A percentile compares a stretch with the other conserved stretches of the same genome.
phyloP scores from a whole-genome alignment of 768 basidiomycete genomes.

The Phaeotremella fagi region DNA sequence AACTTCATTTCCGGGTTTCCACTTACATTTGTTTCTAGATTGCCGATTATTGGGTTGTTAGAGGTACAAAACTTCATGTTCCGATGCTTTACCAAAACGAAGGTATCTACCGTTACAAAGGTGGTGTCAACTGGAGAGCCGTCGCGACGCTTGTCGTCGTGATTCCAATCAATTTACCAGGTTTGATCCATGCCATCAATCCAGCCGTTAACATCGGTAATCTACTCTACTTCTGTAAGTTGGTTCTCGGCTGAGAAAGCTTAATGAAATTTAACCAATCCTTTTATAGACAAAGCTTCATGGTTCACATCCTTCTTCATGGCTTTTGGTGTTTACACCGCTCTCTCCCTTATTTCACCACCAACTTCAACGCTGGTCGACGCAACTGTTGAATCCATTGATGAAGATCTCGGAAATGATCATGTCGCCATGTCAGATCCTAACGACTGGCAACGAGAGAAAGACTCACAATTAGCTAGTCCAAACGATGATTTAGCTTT shows the following conservation, averaged over 20 bases:
- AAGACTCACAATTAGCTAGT: not conserved
- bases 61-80: conserved; percentile 67
- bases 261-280: too few relatives aligned
- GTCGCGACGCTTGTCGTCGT: conserved; percentile 63
- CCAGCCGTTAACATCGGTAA: conserved; percentile 62
- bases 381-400: conserved; percentile 34
- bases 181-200: conserved; percentile 71
- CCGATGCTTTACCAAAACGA: conserved; percentile 76
- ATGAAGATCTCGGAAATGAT: conserved; percentile 4
- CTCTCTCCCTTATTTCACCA: conserved; percentile 49
- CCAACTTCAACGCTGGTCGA: conserved; percentile 50
- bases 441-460: not conserved
- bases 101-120: conserved; percentile 72
- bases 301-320: conserved; percentile 47
- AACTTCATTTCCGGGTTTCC: conserved; percentile 29
- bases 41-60: conserved; percentile 70
- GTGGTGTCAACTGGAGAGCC: conserved; percentile 79
- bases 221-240: conserved; percentile 69
- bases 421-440: not conserved
- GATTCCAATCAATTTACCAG: conserved; percentile 68
- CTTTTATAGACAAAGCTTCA: conserved; percentile 20
- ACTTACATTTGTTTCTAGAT: conserved; percentile 9
- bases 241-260: too few relatives aligned
- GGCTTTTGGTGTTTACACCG: conserved; percentile 47
- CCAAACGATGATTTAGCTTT: not conserved